phyloP scores from a whole-genome alignment of 768 basidiomycete species.

The Russula sp. region DNA sequence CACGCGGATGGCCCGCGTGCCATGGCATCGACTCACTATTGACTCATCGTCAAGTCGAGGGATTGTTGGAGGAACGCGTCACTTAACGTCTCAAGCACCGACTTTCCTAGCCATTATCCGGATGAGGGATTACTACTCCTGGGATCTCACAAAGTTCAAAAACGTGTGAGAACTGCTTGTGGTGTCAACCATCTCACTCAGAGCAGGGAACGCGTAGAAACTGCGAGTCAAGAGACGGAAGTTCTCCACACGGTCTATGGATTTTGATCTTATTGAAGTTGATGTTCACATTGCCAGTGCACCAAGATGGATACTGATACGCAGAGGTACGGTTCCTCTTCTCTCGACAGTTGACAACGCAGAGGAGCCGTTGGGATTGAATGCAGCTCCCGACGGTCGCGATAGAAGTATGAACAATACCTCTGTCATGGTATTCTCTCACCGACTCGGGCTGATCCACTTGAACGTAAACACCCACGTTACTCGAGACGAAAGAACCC shows the following conservation, averaged over 20 bases:
- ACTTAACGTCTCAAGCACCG: slow-evolving; percentile 86
- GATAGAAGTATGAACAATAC: slow-evolving; percentile 96
- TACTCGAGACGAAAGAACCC: no score
- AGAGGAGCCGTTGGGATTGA: not conserved
- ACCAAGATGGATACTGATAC: slow-evolving; percentile 82
- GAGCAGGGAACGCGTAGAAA: slow-evolving; percentile 46
- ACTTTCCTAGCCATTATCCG: slow-evolving; percentile 86
- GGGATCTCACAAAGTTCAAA: slow-evolving; percentile 70
- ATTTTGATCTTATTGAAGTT: slow-evolving; percentile 92
- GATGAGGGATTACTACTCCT: slow-evolving; percentile 79
- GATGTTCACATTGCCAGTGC: slow-evolving; percentile 97
- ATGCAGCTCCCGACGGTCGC: slow-evolving; percentile 81
- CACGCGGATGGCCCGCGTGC: no score
- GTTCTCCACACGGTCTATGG: slow-evolving; percentile 75
- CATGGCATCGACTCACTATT: no score
- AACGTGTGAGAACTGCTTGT: slow-evolving; percentile 31
- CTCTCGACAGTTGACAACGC: not conserved
- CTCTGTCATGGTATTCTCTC: slow-evolving; percentile 79
- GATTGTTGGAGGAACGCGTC: no score
- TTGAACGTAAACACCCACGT: no score
- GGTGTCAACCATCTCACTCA: slow-evolving; percentile 3
- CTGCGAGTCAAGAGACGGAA: slow-evolving; percentile 67
- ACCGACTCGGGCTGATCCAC: slow-evolving; percentile 88
- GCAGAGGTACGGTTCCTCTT: slow-evolving; percentile 60
- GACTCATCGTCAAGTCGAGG: no score